phyloP scores from a whole-genome alignment of 129 eudicot species.

The carrot (Daucus carota) region DH1_v3.0 NC_030389.2:44597001-44597500 shows the following conservation, averaged over 20 bases:
- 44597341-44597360: neutral
- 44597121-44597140: neutral
- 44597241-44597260: neutral
- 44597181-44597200: neutral
- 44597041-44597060: no score
- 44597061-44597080: no score
- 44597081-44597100: neutral
- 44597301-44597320: slow-evolving; percentile 2
- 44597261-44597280: neutral
- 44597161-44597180: slow-evolving; percentile 1
- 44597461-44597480: no score
- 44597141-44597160: neutral
- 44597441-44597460: neutral
- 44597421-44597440: neutral
- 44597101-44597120: neutral
- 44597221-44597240: slow-evolving; percentile 2
- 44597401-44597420: neutral
- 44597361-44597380: neutral
- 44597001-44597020: neutral
- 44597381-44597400: neutral
- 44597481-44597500: no score
- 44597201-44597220: neutral
- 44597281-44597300: slow-evolving; percentile 5
- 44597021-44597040: no score
- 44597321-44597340: slow-evolving; percentile 1